phyloP scores from a whole-genome alignment of 1,139 yeast species.

The Taphrina betulina region DNA sequence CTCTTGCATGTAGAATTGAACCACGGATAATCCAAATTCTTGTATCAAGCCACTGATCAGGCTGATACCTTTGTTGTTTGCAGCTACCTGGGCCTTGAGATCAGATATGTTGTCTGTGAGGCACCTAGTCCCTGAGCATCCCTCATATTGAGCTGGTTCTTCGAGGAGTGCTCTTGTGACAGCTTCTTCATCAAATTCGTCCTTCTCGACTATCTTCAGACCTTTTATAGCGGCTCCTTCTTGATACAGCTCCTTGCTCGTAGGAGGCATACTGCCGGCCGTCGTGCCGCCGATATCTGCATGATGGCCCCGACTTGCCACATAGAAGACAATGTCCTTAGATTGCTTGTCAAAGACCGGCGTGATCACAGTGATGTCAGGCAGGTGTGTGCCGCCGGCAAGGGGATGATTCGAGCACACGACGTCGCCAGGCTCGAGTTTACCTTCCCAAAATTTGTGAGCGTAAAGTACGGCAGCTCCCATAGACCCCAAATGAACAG shows the following conservation, averaged over 20 bases:
- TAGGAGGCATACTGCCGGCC: conserved; percentile 68
- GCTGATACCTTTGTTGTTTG: conserved; percentile 62
- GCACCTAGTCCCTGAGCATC: conserved; percentile 62
- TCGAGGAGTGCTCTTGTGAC: conserved; percentile 51
- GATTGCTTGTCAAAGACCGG: conserved; percentile 65
- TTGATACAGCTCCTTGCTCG: conserved; percentile 59
- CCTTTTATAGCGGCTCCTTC: conserved; percentile 64
- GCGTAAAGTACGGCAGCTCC: conserved; percentile 67
- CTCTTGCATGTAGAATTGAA: conserved; percentile 60
- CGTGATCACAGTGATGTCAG: conserved; percentile 70
- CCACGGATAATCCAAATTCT: conserved; percentile 55
- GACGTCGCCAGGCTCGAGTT: conserved; percentile 61
- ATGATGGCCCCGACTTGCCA: conserved; percentile 67
- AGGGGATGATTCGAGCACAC: conserved; percentile 67
- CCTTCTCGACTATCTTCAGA: conserved; percentile 56
- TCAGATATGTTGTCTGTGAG: conserved; percentile 62
- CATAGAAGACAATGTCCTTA: conserved; percentile 54
- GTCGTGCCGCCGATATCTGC: conserved; percentile 67
- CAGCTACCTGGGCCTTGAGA: conserved; percentile 65
- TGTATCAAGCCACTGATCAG: conserved; percentile 52
- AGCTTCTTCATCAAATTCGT: conserved; percentile 57
- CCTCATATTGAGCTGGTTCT: conserved; percentile 57
- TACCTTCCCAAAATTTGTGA: conserved; percentile 58
- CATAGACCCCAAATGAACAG: conserved; percentile 78
- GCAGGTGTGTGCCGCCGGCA: conserved; percentile 73